Percentiles rank a stretch among this genome's conserved stretches.
phyloP scores from a whole-genome alignment of 2,329 filamentous ascomycete species.

The Trichoderma sp. region DNA sequence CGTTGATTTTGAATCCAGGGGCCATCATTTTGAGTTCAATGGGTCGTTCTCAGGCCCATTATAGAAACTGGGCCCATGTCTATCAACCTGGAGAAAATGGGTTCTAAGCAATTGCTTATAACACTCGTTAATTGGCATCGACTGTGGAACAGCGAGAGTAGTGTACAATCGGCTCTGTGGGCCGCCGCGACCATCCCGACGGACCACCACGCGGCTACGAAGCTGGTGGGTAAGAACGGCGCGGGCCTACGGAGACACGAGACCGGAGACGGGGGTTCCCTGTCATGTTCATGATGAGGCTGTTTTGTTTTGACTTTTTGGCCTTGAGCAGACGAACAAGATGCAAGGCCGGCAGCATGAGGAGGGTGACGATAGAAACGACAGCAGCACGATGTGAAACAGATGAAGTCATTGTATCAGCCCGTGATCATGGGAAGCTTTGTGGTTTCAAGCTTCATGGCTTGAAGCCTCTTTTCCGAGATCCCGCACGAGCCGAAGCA shows the following conservation, averaged over 20 bases:
- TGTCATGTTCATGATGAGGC: background rate
- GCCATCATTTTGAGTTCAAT: background rate
- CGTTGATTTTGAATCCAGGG: background rate
- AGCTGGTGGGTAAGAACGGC: background rate
- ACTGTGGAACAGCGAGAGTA: background rate
- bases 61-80: background rate
- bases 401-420: background rate
- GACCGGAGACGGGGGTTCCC: background rate
- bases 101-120: background rate
- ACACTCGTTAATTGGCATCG: background rate
- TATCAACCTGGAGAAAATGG: background rate
- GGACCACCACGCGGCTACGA: background rate
- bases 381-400: background rate
- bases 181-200: background rate
- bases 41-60: background rate
- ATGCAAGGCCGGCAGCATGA: background rate
- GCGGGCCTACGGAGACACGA: background rate
- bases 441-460: background rate
- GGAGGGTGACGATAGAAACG: background rate
- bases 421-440: background rate
- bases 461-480: background rate
- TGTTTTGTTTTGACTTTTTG: background rate
- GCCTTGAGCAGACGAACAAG: background rate
- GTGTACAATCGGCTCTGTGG: background rate
- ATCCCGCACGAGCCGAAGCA: background rate